Percentiles rank a stretch among this genome's conserved stretches.
phyloP scores from a whole-genome alignment of 805 yeast genomes.

The Pichia nanzhaoensis region DNA sequence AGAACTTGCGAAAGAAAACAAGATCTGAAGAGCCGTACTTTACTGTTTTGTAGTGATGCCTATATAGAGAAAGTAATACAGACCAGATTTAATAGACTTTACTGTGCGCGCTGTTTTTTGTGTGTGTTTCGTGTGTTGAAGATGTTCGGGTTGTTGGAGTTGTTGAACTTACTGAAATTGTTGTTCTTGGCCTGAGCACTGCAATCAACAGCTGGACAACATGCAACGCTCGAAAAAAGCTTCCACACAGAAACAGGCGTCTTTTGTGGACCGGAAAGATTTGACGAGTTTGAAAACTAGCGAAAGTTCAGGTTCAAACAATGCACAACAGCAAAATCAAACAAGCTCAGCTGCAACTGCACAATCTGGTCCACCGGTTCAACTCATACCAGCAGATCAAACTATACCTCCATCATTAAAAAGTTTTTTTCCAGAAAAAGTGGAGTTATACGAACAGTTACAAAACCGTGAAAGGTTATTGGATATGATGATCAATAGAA shows the following conservation, averaged over 20 bases:
- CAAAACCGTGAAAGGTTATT: slow-evolving; percentile 75
- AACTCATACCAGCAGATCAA: slow-evolving; percentile 32
- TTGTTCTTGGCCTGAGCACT: no score
- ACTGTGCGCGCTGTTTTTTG: no score
- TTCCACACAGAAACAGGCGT: not conserved
- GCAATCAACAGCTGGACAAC: not conserved
- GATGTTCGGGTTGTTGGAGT: no score
- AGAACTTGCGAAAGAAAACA: slow-evolving; percentile 47
- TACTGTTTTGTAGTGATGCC: no score
- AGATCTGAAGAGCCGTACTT: not conserved
- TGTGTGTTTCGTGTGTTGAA: no score
- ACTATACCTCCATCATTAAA: slow-evolving; percentile 27
- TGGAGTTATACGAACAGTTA: slow-evolving; percentile 62
- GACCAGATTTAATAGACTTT: no score
- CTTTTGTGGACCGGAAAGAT: not conserved
- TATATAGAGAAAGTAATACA: no score
- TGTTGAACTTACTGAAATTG: no score
- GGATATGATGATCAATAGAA: slow-evolving; percentile 76
- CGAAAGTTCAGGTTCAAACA: no score
- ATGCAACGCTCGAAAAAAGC: slow-evolving; percentile 5
- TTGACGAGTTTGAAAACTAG: not conserved
- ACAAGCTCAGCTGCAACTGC: slow-evolving; percentile 6
- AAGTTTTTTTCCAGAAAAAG: slow-evolving; percentile 36
- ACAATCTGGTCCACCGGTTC: slow-evolving; percentile 22
- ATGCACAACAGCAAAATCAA: not conserved